Conservation (phyloP, 1,139 yeast genomes). For the Insectozyma bohioensis region DNA sequence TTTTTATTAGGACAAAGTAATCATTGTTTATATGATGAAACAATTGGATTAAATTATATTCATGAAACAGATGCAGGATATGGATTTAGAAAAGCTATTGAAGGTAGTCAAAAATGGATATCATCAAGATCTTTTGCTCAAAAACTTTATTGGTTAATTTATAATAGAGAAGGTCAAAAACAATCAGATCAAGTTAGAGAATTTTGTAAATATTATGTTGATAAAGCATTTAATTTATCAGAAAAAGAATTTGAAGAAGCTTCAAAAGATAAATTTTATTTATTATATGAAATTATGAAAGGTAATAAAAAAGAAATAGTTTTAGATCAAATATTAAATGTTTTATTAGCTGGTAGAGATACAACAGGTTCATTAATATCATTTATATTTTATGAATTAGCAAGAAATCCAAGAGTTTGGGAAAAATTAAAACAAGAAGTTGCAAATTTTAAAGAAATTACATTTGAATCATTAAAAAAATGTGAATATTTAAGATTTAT, state of each 20-base stretch:
- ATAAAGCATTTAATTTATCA: conserved; percentile 27
- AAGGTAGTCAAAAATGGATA: conserved; percentile 5
- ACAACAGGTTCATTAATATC: conserved; percentile 33
- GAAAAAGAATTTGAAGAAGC: conserved; percentile 21
- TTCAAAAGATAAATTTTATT: conserved; percentile 22
- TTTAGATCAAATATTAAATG: conserved; percentile 30
- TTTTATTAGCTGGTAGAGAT: conserved; percentile 34
- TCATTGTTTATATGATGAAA: conserved; percentile 28
- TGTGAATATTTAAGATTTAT: conserved; percentile 46
- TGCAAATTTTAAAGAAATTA: conserved; percentile 28
- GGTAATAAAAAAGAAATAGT: conserved; percentile 26
- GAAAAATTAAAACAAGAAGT: conserved; percentile 23
- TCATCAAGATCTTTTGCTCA: conserved; percentile 25
- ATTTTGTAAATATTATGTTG: conserved; percentile 26
- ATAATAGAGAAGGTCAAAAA: conserved; percentile 21
- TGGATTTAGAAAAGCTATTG: conserved; percentile 5
- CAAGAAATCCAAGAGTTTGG: conserved; percentile 23
- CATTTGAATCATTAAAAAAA: conserved; percentile 47
- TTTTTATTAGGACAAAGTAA: conserved; percentile 39
- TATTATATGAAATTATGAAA: conserved; percentile 30
- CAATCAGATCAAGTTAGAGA: conserved; percentile 26
- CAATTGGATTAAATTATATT: conserved; percentile 23
- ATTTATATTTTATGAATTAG: conserved; percentile 25
- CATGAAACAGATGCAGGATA: conserved; percentile 23
- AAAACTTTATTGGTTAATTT: conserved; percentile 22